Evolutionary conservation across 768 basidiomycete species (phyloP).

Genomic region (Mycena haematopus): DNA sequence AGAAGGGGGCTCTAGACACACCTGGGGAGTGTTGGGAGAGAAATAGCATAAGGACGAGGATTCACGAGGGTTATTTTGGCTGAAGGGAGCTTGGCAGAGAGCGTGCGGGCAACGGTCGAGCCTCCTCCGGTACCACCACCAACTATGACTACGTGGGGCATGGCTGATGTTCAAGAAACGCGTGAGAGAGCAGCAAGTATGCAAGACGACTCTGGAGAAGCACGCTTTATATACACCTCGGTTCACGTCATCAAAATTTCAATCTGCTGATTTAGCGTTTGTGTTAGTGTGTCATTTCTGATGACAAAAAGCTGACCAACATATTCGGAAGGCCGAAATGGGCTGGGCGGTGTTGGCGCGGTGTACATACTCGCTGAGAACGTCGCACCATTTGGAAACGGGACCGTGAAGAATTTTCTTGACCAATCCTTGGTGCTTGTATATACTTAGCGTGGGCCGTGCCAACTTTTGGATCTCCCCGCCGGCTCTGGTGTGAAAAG

Average conservation of each 20-base stretch:
- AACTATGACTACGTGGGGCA: slow-evolving; percentile 18
- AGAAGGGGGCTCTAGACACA: not conserved
- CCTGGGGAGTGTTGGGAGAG: slow-evolving; percentile 47
- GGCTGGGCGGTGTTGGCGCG: too few relatives aligned
- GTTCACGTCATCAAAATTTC: not conserved
- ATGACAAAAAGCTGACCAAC: not conserved
- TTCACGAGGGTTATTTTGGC: slow-evolving; percentile 36
- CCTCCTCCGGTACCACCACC: slow-evolving; percentile 1
- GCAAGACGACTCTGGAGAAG: not conserved
- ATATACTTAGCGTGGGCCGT: too few relatives aligned
- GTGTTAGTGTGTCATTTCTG: not conserved
- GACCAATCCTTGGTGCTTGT: too few relatives aligned
- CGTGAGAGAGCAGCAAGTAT: too few relatives aligned
- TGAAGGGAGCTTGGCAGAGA: slow-evolving; percentile 13
- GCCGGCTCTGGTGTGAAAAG: too few relatives aligned
- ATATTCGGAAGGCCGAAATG: too few relatives aligned
- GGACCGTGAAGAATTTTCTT: too few relatives aligned
- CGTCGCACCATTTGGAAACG: too few relatives aligned
- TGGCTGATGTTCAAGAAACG: not conserved
- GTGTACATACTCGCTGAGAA: too few relatives aligned
- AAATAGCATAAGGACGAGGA: slow-evolving; percentile 44
- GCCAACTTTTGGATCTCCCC: too few relatives aligned
- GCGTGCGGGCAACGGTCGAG: slow-evolving; percentile 2
- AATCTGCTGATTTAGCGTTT: not conserved
- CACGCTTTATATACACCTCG: not conserved